These are phyloP conservation scores for Ogataea parapolymorpha DNA, from an alignment of 805 yeast species.

Conservation along the genomic window DNA sequence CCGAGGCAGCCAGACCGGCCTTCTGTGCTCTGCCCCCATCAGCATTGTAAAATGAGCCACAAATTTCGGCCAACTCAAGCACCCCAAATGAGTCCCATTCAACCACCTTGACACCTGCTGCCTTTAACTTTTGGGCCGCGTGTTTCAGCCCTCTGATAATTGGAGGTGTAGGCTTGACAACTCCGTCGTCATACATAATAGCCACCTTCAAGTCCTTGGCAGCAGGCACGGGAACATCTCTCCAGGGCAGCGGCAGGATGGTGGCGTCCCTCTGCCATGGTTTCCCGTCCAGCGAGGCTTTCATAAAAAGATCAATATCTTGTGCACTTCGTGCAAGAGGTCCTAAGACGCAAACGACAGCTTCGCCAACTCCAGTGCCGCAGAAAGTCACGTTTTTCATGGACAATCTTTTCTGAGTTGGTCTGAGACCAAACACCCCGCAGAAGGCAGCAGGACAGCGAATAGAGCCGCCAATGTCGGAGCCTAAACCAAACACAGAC, in stretches of 20 bases:
- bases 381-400: slow-evolving; percentile 34
- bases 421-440: slow-evolving; percentile 48
- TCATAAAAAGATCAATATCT: slow-evolving; percentile 49
- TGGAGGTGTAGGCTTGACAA: slow-evolving; percentile 51
- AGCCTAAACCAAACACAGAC: slow-evolving; percentile 6
- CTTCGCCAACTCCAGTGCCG: slow-evolving; percentile 45
- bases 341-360: slow-evolving; percentile 43
- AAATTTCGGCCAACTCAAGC: slow-evolving; percentile 51
- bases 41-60: slow-evolving; percentile 48
- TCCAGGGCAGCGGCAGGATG: slow-evolving; percentile 51
- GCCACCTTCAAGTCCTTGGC: slow-evolving; percentile 43
- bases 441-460: slow-evolving; percentile 47
- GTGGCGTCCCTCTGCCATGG: slow-evolving; percentile 58
- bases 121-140: slow-evolving; percentile 48
- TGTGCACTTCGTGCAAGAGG: slow-evolving; percentile 46
- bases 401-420: slow-evolving; percentile 51
- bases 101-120: slow-evolving; percentile 53
- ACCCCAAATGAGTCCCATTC: slow-evolving; percentile 55
- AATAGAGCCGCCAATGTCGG: slow-evolving; percentile 10
- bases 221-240: slow-evolving; percentile 33
- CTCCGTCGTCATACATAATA: slow-evolving; percentile 45
- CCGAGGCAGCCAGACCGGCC: slow-evolving; percentile 47
- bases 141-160: slow-evolving; percentile 40
- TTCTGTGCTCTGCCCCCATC: slow-evolving; percentile 60
- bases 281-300: slow-evolving; percentile 42